Conservation (phyloP, 495 filamentous ascomycete species). For the Delitschia confertaspora region DNA sequence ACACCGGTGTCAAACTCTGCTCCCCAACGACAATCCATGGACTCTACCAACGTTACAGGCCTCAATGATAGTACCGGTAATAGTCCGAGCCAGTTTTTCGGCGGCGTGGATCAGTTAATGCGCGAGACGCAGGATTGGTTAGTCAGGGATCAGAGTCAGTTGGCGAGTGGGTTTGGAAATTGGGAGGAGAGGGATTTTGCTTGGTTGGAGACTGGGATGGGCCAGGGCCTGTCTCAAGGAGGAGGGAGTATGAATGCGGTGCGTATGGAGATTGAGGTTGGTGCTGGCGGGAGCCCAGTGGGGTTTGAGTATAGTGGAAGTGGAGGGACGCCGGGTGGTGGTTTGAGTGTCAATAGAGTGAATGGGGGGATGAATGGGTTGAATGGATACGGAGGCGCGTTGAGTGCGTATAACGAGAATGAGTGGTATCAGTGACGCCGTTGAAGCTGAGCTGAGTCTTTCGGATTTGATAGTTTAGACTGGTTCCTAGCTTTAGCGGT, state of each 20-base stretch:
- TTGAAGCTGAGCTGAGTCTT: background rate
- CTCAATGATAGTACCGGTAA: too few species aligned
- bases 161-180: constrained; percentile 35
- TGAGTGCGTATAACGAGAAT: constrained; percentile 26
- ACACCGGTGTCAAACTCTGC: constrained; percentile 3
- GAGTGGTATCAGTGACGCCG: constrained; percentile 24
- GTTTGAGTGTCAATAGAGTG: constrained; percentile 4
- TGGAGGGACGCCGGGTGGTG: background rate
- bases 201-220: constrained; percentile 19
- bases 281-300: background rate
- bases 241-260: background rate
- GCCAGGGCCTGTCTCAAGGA: background rate
- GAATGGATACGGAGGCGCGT: constrained; percentile 13
- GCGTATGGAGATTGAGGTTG: background rate
- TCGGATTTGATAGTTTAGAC: background rate
- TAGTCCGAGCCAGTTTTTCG: constrained; percentile 34
- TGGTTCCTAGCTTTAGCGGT: background rate
- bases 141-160: constrained; percentile 32
- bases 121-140: constrained; percentile 37
- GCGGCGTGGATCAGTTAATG: constrained; percentile 35
- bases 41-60: constrained; percentile 12
- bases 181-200: constrained; percentile 30
- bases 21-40: constrained; percentile 10
- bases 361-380: constrained; percentile 11
- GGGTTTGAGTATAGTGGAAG: background rate